Percentiles rank a stretch among this genome's conserved stretches.
Evolutionary conservation across 768 basidiomycete species (phyloP).

Genomic region (Leccinum rimulosum): DNA sequence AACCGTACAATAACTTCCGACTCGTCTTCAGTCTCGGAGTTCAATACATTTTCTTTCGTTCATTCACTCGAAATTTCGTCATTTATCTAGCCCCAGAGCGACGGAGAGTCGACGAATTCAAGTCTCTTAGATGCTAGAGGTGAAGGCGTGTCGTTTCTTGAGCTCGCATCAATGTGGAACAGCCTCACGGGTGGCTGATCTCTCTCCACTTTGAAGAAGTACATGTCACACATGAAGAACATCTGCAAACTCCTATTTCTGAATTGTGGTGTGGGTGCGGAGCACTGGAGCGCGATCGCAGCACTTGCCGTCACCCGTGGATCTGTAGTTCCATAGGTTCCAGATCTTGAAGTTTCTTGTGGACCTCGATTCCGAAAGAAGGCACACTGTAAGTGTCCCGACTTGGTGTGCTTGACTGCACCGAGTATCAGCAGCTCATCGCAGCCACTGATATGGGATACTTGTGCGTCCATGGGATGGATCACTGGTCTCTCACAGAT

Average conservation of each 20-base stretch:
- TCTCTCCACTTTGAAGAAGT: background rate
- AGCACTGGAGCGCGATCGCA: background rate
- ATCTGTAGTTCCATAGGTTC: background rate
- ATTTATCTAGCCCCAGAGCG: background rate
- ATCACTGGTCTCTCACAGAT: no score
- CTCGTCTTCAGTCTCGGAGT: no score
- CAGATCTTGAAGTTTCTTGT: background rate
- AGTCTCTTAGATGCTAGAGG: background rate
- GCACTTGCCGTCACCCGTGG: background rate
- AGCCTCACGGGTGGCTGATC: background rate
- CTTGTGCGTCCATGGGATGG: no score
- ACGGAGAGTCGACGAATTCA: background rate
- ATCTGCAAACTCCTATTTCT: background rate
- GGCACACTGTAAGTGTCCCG: background rate
- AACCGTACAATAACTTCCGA: background rate
- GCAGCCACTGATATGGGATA: no score
- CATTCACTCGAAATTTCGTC: no score
- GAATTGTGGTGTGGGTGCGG: background rate
- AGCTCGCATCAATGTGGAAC: background rate
- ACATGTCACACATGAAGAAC: background rate
- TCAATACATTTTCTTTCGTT: no score
- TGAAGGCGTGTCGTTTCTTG: background rate
- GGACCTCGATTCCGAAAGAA: background rate
- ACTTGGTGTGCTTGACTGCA: background rate
- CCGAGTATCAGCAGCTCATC: background rate